Evolutionary conservation across 1,139 yeast genomes (phyloP).

Genomic region (Geotrichum candidum): DNA sequence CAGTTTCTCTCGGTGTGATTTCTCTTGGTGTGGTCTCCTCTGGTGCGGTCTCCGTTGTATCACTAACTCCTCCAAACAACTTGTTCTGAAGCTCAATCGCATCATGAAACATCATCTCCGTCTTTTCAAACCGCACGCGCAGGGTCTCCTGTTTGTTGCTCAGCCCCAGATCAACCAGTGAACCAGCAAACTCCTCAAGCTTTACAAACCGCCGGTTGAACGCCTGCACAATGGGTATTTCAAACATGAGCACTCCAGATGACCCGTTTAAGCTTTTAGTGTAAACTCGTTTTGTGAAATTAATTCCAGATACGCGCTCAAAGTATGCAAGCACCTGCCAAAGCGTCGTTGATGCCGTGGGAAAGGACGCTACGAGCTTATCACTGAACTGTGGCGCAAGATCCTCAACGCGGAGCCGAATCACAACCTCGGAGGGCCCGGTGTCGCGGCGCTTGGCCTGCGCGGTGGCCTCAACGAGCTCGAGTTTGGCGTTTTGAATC

Average conservation of each 20-base stretch:
- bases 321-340: constrained; percentile 27
- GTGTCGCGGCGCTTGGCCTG: constrained; percentile 13
- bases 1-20: too few species aligned
- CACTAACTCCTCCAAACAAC: constrained; percentile 11
- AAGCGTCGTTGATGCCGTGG: constrained; percentile 20
- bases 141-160: constrained; percentile 25
- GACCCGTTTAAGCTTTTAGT: constrained; percentile 15
- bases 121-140: constrained; percentile 26
- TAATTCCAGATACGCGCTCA: constrained; percentile 27
- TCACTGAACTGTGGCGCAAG: constrained; percentile 25
- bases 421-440: constrained; percentile 19
- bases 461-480: constrained; percentile 22
- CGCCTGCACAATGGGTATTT: constrained; percentile 27
- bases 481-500: constrained; percentile 29
- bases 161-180: constrained; percentile 26
- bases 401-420: constrained; percentile 27
- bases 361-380: constrained; percentile 25
- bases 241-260: constrained; percentile 22
- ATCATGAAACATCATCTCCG: constrained; percentile 21
- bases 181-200: constrained; percentile 24
- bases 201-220: constrained; percentile 23
- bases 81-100: constrained; percentile 21
- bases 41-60: not conserved
- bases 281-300: constrained; percentile 25
- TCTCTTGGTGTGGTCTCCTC: not conserved